These are phyloP conservation scores for Dittrichia graveolens DNA, from an alignment of 129 eudicot species.

Conservation along the genomic window DNA sequence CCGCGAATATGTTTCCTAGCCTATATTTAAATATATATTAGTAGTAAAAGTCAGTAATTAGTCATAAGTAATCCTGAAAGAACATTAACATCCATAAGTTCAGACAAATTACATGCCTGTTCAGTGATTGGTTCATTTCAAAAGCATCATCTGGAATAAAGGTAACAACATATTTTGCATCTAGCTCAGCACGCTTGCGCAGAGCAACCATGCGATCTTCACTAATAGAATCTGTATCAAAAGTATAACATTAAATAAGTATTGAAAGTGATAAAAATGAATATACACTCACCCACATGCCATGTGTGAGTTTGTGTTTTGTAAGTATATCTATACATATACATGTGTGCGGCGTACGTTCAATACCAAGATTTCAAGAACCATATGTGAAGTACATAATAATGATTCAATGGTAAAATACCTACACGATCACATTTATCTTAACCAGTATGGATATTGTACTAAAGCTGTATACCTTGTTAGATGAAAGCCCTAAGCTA, in stretches of 20 bases:
- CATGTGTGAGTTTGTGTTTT: neutral
- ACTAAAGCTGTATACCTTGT: neutral
- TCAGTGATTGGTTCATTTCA: conserved; percentile 70
- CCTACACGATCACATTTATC: conserved; percentile 11
- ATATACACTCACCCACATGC: neutral
- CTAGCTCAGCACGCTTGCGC: conserved; percentile 95
- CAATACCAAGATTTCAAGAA: conserved; percentile 21
- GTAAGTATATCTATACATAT: neutral
- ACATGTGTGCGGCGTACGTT: neutral
- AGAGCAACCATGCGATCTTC: conserved; percentile 88
- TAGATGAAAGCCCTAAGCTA: conserved; percentile 20
- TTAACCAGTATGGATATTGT: conserved; percentile 13
- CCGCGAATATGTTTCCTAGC: conserved; percentile 67
- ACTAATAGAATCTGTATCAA: conserved; percentile 62
- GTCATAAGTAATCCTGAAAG: conserved; percentile 13
- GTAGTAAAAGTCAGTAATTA: conserved; percentile 13
- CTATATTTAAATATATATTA: conserved; percentile 42
- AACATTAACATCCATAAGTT: conserved; percentile 1
- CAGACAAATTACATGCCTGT: conserved; percentile 54
- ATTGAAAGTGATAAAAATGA: neutral
- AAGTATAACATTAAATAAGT: conserved; percentile 6
- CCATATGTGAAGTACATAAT: neutral
- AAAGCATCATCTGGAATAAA: conserved; percentile 51
- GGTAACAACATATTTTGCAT: conserved; percentile 59
- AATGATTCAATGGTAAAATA: conserved; percentile 8